phyloP scores from a whole-genome alignment of 768 basidiomycete genomes.

The Exidia glandulosa region DNA sequence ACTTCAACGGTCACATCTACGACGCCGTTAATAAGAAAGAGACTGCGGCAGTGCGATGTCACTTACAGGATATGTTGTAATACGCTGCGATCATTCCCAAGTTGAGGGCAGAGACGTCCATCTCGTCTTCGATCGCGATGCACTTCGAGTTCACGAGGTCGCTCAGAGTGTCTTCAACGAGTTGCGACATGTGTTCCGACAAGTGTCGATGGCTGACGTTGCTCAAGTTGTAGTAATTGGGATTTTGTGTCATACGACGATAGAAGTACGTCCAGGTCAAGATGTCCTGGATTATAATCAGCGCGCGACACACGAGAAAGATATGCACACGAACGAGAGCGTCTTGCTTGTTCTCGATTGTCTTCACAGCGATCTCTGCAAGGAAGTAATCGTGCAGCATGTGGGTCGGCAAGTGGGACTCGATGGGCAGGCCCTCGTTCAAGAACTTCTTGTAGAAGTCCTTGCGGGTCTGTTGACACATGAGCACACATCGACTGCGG shows the following conservation, averaged over 20 bases:
- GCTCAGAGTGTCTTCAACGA: slow-evolving; percentile 86
- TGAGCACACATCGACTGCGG: slow-evolving; percentile 85
- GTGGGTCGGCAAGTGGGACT: slow-evolving; percentile 86
- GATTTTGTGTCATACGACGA: slow-evolving; percentile 93
- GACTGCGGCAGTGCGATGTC: background rate
- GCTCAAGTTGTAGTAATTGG: slow-evolving; percentile 89
- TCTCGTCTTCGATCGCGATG: slow-evolving; percentile 88
- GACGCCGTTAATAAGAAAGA: slow-evolving; percentile 10
- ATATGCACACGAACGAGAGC: slow-evolving; percentile 55
- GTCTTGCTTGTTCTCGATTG: slow-evolving; percentile 98
- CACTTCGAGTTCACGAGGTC: slow-evolving; percentile 94
- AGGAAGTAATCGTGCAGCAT: slow-evolving; percentile 94
- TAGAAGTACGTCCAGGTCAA: slow-evolving; percentile 99
- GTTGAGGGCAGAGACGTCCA: slow-evolving; percentile 86
- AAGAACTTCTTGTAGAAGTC: slow-evolving; percentile 99
- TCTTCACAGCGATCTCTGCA: slow-evolving; percentile 96
- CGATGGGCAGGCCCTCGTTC: slow-evolving; percentile 93
- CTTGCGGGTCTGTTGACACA: slow-evolving; percentile 96
- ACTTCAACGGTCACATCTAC: slow-evolving; percentile 96
- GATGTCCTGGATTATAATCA: slow-evolving; percentile 52
- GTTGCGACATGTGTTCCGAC: slow-evolving; percentile 89
- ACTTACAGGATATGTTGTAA: slow-evolving; percentile 84
- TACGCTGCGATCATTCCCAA: slow-evolving; percentile 98
- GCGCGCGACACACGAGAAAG: background rate
- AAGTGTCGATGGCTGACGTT: slow-evolving; percentile 93